Percentiles rank a stretch among this genome's conserved stretches.
These are phyloP conservation scores for Populus simonii DNA, from an alignment of 345 rosid genomes.

Conservation along the genomic window DNA sequence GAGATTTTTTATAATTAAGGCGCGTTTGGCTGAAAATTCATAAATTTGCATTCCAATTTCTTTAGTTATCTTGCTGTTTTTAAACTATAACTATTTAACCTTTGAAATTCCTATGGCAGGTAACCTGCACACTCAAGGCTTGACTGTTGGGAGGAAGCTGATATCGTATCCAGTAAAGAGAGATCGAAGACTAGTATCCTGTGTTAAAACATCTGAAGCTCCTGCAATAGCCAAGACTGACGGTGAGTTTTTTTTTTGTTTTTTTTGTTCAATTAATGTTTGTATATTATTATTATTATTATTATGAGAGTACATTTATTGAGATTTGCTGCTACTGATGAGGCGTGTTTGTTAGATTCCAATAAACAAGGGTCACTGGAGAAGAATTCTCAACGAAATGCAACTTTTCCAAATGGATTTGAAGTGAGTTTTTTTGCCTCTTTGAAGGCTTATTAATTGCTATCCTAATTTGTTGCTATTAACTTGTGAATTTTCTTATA, in stretches of 20 bases:
- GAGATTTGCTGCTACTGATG: neutral
- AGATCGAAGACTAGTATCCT: conserved; percentile 25
- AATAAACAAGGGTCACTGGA: conserved; percentile 30
- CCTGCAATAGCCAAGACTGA: conserved; percentile 43
- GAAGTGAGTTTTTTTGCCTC: conserved; percentile 42
- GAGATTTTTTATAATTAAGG: neutral
- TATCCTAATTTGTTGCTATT: neutral
- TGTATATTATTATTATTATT: too few species aligned
- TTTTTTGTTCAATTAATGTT: neutral
- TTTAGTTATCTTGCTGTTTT: neutral
- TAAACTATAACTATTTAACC: neutral
- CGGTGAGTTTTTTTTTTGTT: conserved; percentile 34
- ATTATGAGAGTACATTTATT: neutral
- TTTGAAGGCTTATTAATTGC: neutral
- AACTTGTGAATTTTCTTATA: neutral
- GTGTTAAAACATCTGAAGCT: conserved; percentile 50
- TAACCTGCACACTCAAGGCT: conserved; percentile 28
- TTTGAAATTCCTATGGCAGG: conserved; percentile 15
- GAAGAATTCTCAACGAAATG: conserved; percentile 35
- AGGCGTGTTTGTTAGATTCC: conserved; percentile 35
- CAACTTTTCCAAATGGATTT: conserved; percentile 71
- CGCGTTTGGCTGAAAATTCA: neutral
- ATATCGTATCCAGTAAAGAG: conserved; percentile 23
- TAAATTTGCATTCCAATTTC: neutral
- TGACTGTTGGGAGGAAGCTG: conserved; percentile 20